Base-by-base conservation (phyloP, 257 asterid genomes). In the Ophiorrhiza pumila region DNA sequence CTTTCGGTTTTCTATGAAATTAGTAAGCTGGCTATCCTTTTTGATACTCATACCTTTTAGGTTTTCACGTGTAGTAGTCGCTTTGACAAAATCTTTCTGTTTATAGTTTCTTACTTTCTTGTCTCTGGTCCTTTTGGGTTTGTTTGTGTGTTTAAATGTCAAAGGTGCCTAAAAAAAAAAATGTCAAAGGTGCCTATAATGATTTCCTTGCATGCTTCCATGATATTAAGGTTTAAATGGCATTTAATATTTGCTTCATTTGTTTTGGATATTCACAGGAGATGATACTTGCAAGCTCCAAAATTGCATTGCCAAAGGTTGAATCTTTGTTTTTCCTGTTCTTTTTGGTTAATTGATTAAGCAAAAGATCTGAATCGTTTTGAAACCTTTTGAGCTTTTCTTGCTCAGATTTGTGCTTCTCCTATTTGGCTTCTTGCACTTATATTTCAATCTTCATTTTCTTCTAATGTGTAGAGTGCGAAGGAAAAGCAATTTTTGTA, bases 271-370 rank as follows among this genome's bases (percentile, higher is more conserved):
- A 50, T 68, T 69, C 58, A 71, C 96, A 94, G 99, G 99, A 94
- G 68, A 85, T 91, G 91, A 88, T 94, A 77, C 97, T 91, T 80
- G 92, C 97, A 31, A 91, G 96, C 80, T 86, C 96, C 64, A 80
- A 81, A 73, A 57, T 61, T 73, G 83, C 87, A 25, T 71, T 77
- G 71, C 66, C 62, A 70, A 86, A 83, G 75, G 99, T 90, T 69
- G 78, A 77, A 86, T 80, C 74, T 60, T 72, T 61, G 35, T 17
- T 2, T 12, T 25, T 37, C 52, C 72, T 22, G 17, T 59, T 57
- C 29, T 47, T 35, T 53, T 75, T 49, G 27, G 31, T 50, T 32
- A 13, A 20, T 61, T 56, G 42, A 20, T 49, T 18, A 42, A 11
- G 35, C 76, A 7, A 23, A 59, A 12, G 31, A 20, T 32, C 17